Base-by-base conservation (phyloP, 2,329 filamentous ascomycete species). In the Boeremia exigua region DNA sequence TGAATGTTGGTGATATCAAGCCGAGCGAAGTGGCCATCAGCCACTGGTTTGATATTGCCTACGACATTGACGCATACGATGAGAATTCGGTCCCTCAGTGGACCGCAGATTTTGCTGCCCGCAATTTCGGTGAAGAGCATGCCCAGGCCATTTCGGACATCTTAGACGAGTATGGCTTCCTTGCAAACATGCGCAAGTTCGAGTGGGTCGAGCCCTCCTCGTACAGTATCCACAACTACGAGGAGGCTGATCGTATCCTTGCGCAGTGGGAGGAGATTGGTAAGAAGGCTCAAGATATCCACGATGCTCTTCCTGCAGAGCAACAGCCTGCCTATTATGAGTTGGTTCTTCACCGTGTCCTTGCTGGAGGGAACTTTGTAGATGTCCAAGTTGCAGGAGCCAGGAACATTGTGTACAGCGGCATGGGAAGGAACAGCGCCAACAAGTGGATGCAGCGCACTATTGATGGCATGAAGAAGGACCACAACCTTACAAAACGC, bases 1-100 rank as follows among this genome's bases (percentile, higher is more conserved):
- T 88, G 61, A 89, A 89, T 59, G 84, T 88, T 17, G 86, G 86
- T 36, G 86, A 89, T 65, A 78, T 89, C 58, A 89, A 88, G 73
- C 84, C 84, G 0, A 77, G 86, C 42, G 85, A 89, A 75, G 79
- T 89, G 14, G 86, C 87, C 17, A 85, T 89, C 67, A 85, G 79
- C 66, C 86, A 89, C 71, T 89, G 86, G 75, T 77, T 90, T 59
- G 86, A 89, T 60, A 79, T 90, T 57, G 88, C 86, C 1, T 90
- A 90, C 68, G 84, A 90, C 65, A 81, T 84, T 19, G 74, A 82
- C 17, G 68, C 75, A 1, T 88, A 84, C 80, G 78, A 80, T n/a
- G 79, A 82, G 47, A 79, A 84, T 42, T 84, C 81, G 48, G 82
- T 84, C 0, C 75, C 77, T 1, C 75, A 78, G 2, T 90, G 86